Evolutionary conservation across 352 stramenopile species (phyloP), one percentile per base, ranked within the genome.

Genomic region (Chrysophaeum taylorii): DNA sequence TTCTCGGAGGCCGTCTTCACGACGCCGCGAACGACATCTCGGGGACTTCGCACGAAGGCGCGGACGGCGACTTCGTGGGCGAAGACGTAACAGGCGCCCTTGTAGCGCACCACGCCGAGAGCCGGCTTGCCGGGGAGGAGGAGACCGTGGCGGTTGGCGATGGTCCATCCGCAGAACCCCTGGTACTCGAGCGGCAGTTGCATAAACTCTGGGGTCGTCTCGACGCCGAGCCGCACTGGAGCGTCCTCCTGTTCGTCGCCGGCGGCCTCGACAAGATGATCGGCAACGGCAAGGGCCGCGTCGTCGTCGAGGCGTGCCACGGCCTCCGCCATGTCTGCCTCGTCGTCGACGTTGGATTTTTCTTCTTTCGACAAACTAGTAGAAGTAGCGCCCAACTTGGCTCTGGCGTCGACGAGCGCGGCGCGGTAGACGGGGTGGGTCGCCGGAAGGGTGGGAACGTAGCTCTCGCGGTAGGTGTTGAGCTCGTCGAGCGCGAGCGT

Each of bases 201-300:
- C 84, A 96, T 93, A 72, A 96, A 96, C 72, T 96, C 90, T 0
- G 90, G 89, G 31, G 88, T 95, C 48, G 84, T 90, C 67, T 95
- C 85, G n/a, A 94, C 85, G 7, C 83, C 87, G 76, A 96, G 90
- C 64, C 84, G 81, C 39, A 94, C 79, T 0, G 89, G 87, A 37
- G 85, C 53, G 27, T 79, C 74, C 25, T 73, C 54, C n/a, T n/a
- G n/a, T n/a, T 60, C 37, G 43, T 23, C 39, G 29, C 37, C 35
- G 25, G 52, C 66, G 7, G 45, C 43, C 21, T 62, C 29, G 4
- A 1, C 39, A 31, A 61, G 71, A 31, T 48, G 69, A n/a, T 41
- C 41, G 7, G 9, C 57, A 41, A 21, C 43, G 31, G 18, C 48
- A 21, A 37, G 31, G 5, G 38, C 36, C 31, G n/a, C 68, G 27